A percentile compares a stretch with the other conserved stretches of the same genome.
Conservation (phyloP, 352 stramenopile species). For the Globisporangium solare region DNA sequence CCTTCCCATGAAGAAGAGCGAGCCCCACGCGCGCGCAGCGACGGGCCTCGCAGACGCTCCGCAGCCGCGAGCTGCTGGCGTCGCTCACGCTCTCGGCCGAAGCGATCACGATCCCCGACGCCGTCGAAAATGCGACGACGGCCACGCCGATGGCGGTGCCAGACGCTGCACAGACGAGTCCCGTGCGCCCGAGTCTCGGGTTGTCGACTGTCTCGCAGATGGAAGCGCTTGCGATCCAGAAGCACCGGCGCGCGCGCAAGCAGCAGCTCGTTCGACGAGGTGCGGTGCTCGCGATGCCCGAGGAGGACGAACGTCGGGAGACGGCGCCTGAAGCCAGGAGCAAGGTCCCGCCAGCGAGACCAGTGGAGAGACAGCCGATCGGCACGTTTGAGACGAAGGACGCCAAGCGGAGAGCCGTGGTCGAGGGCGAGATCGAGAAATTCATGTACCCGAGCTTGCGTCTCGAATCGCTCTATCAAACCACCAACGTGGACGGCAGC, state of each 20-base stretch:
- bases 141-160: neutral
- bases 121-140: slow-evolving; percentile 15
- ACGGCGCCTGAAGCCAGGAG: neutral
- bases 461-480: slow-evolving; percentile 41
- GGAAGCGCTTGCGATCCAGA: slow-evolving; percentile 20
- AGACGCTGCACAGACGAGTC: neutral
- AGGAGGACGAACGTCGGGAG: slow-evolving; percentile 2
- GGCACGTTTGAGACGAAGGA: slow-evolving; percentile 51
- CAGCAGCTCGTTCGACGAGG: slow-evolving; percentile 17
- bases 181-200: neutral
- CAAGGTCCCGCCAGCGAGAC: neutral
- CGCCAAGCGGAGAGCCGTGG: slow-evolving; percentile 52
- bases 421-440: slow-evolving; percentile 57
- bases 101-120: slow-evolving; percentile 23
- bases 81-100: slow-evolving; percentile 28
- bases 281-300: slow-evolving; percentile 8
- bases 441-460: slow-evolving; percentile 75
- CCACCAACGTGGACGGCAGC: slow-evolving; percentile 5
- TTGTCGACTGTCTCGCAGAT: slow-evolving; percentile 19
- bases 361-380: slow-evolving; percentile 26
- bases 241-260: slow-evolving; percentile 19
- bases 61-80: slow-evolving; percentile 26
- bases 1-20: slow-evolving; percentile 4
- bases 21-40: neutral
- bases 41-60: slow-evolving; percentile 14